Evolutionary conservation across 805 yeast species (phyloP).

Genomic region (Metschnikowia matae): DNA sequence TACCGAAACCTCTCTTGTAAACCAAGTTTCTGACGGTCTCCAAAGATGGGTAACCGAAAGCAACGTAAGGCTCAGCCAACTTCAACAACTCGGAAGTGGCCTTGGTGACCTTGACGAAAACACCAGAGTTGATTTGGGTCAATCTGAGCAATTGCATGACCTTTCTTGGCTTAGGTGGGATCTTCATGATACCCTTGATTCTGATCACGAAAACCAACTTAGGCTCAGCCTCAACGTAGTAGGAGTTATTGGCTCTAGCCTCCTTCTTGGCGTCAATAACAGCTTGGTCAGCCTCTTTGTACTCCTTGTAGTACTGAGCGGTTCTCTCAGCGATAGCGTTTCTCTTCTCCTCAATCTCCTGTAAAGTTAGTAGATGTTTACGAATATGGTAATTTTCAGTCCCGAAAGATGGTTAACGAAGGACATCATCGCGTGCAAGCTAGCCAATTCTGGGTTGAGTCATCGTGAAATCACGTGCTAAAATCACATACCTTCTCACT

Average conservation of each 20-base stretch:
- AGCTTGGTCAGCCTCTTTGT: constrained; percentile 88
- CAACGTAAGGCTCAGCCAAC: constrained; percentile 94
- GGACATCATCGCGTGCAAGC: constrained; percentile 66
- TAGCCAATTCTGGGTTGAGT: constrained; percentile 54
- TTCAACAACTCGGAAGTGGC: constrained; percentile 90
- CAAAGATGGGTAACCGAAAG: constrained; percentile 96
- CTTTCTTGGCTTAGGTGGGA: constrained; percentile 99
- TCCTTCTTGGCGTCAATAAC: constrained; percentile 83
- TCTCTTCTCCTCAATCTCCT: constrained; percentile 49
- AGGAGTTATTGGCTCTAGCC: constrained; percentile 90
- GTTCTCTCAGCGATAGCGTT: constrained; percentile 86
- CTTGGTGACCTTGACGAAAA: constrained; percentile 91
- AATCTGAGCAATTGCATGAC: constrained; percentile 91
- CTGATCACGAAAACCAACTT: constrained; percentile 94
- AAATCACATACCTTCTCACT: constrained; percentile 72
- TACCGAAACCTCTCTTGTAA: constrained; percentile 98
- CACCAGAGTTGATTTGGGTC: constrained; percentile 92
- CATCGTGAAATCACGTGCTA: constrained; percentile 43
- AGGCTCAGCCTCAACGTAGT: constrained; percentile 92
- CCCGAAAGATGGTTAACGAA: constrained; percentile 87
- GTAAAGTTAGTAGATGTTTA: constrained; percentile 11
- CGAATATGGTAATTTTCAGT: constrained; percentile 42
- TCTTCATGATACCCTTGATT: constrained; percentile 99
- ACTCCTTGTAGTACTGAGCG: constrained; percentile 94
- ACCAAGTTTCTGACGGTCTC: constrained; percentile 87